Evolutionary conservation across 1,139 yeast species (phyloP).

Genomic region (Geotrichum cucujoidarum): DNA sequence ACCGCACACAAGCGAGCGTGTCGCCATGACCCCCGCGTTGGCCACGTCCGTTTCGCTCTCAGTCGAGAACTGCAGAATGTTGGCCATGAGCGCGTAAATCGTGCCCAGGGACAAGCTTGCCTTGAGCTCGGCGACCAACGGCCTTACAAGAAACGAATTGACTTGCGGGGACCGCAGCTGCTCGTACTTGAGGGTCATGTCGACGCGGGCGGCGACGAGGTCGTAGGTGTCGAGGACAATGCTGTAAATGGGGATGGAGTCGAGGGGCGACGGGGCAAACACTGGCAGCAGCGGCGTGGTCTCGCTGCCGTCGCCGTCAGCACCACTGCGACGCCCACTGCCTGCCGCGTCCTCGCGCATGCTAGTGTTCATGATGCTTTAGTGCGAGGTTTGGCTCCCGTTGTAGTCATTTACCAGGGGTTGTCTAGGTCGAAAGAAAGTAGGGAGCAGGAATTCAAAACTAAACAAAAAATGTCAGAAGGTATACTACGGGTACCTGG

Average conservation of each 20-base stretch:
- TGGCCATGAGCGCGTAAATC: constrained; percentile 38
- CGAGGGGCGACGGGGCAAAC: constrained; percentile 32
- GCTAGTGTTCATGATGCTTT: not conserved
- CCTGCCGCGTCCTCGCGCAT: not conserved
- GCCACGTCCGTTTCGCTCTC: constrained; percentile 50
- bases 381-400: no score
- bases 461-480: no score
- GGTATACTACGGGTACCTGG: no score
- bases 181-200: constrained; percentile 49
- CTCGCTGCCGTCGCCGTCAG: constrained; percentile 1
- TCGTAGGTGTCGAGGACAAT: constrained; percentile 34
- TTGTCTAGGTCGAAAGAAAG: no score
- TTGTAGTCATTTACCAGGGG: no score
- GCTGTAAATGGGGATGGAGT: constrained; percentile 34
- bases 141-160: constrained; percentile 48
- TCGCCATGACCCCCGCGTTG: constrained; percentile 45
- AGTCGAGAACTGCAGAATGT: constrained; percentile 41
- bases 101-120: constrained; percentile 33
- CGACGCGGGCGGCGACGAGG: constrained; percentile 40
- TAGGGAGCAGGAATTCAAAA: no score
- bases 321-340: no score
- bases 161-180: constrained; percentile 54
- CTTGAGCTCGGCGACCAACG: constrained; percentile 39
- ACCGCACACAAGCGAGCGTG: constrained; percentile 55
- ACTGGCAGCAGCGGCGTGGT: constrained; percentile 24